Percentiles rank a stretch among this genome's conserved stretches.
phyloP scores from a whole-genome alignment of 1,284 basidiomycete species.

The Gomphus bonarii region DNA sequence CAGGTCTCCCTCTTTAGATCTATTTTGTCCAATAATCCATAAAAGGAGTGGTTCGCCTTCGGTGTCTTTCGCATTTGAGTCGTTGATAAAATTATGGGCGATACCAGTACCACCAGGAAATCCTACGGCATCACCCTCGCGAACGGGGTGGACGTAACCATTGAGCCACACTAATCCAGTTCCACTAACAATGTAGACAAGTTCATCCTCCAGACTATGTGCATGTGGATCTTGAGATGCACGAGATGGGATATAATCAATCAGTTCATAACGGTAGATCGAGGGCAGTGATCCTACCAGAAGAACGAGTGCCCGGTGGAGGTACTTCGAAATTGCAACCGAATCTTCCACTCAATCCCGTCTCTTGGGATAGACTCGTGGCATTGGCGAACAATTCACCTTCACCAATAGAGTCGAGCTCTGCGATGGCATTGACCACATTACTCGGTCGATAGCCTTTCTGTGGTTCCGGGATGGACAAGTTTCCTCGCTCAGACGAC shows the following conservation, averaged over 20 bases:
- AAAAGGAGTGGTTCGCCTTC: slow-evolving; percentile 15
- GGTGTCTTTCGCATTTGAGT: slow-evolving; percentile 14
- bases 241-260: not conserved
- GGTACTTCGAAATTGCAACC: slow-evolving; percentile 16
- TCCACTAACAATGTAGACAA: slow-evolving; percentile 16
- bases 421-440: slow-evolving; percentile 12
- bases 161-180: slow-evolving; percentile 16
- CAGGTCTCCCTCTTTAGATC: slow-evolving; percentile 12
- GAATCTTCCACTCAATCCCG: slow-evolving; percentile 14
- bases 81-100: slow-evolving; percentile 17
- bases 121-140: slow-evolving; percentile 16
- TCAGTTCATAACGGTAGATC: not conserved
- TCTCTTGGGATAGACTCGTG: slow-evolving; percentile 16
- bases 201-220: slow-evolving; percentile 18
- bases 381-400: slow-evolving; percentile 16
- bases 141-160: slow-evolving; percentile 14
- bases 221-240: slow-evolving; percentile 16
- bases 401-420: slow-evolving; percentile 13
- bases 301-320: slow-evolving; percentile 16
- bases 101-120: slow-evolving; percentile 18
- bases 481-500: slow-evolving; percentile 7
- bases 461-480: slow-evolving; percentile 10
- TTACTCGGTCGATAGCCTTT: slow-evolving; percentile 16
- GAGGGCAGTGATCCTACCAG: slow-evolving; percentile 10
- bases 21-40: slow-evolving; percentile 17